These are phyloP conservation scores for Soucietia sequanensis DNA, from an alignment of 805 yeast genomes.

Conservation along the genomic window DNA sequence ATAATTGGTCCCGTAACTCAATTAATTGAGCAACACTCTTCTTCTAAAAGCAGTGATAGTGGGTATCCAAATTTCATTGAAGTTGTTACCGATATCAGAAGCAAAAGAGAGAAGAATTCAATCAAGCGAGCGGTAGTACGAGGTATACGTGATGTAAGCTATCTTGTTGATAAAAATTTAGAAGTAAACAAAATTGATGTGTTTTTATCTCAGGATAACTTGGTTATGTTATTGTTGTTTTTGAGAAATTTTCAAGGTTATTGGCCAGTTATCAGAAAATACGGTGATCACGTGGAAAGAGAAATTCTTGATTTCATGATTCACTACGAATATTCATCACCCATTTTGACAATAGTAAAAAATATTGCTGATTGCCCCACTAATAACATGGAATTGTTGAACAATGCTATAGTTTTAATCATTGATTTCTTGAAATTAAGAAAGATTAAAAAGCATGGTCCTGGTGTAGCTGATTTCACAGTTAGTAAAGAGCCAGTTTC, in stretches of 20 bases:
- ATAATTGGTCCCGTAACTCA: constrained; percentile 48
- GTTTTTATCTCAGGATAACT: constrained; percentile 33
- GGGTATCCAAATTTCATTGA: constrained; percentile 31
- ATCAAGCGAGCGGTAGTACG: constrained; percentile 28
- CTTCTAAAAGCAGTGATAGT: constrained; percentile 34
- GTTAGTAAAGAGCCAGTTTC: constrained; percentile 54
- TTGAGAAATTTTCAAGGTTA: constrained; percentile 57
- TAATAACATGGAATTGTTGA: constrained; percentile 14
- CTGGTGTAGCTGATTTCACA: constrained; percentile 33
- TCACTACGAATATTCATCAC: constrained; percentile 49
- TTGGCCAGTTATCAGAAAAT: constrained; percentile 54
- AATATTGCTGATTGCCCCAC: constrained; percentile 22
- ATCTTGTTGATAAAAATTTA: constrained; percentile 22
- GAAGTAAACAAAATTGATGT: constrained; percentile 11
- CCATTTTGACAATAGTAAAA: constrained; percentile 42
- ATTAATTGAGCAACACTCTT: constrained; percentile 41
- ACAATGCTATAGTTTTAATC: constrained; percentile 31
- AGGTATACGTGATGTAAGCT: constrained; percentile 29
- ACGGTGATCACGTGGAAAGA: constrained; percentile 66
- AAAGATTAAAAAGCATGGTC: constrained; percentile 18
- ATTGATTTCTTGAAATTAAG: constrained; percentile 28
- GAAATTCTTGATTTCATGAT: constrained; percentile 52
- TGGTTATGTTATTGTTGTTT: constrained; percentile 45
- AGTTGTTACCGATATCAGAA: constrained; percentile 12
- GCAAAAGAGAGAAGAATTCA: constrained; percentile 15